Base-by-base conservation (phyloP, 331 rosid genomes). In the Malus hybrid region DNA sequence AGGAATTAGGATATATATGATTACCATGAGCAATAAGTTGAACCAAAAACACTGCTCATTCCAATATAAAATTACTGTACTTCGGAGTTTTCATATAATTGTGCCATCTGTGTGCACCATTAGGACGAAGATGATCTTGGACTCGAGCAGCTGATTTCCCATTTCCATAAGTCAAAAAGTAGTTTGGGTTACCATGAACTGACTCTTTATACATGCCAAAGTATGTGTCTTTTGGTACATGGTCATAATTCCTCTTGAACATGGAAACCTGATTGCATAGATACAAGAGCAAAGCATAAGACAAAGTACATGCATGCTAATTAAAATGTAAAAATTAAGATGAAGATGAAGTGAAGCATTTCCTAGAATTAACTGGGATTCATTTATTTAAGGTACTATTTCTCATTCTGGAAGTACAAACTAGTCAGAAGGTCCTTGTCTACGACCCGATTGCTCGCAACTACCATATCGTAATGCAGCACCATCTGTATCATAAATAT, bases 191-290 rank as follows among this genome's bases (percentile, higher is more conserved):
- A 19, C 97, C 96, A 24, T 96, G 97, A 32, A 91, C 86, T 75
- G 97, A 85, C 69, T 94, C 99, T 84, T 89, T 94, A 78, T 94
- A 94, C 88, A 77, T 88, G 82, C 99, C 96, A 81, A 94, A 94
- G 85, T 94, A 94, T 73, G 96, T 87, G 73, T 94, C 99, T 82
- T 90, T 94, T 46, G 97, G 96, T 70, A 94, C 93, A 83, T 94
- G 99, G 77, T 94, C 99, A 64, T 87, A 94, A 73, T 94, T 94
- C 83, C 82, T 92, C 91, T 94, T 94, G 82, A 94, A 94, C 99
- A 92, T 94, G 2, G 99, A 79, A 18, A 93, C 89, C 98, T 93
- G 80, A 7, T 79, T 72, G 50, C 73, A 76, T 57, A 79, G 70
- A 74, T 57, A 44, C 65, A 76, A 46, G 60, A 74, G 67, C 67